Evolutionary conservation across 768 basidiomycete genomes (phyloP), one percentile per base, ranked within the genome.

Genomic region (Rossbeevera mucosa): DNA sequence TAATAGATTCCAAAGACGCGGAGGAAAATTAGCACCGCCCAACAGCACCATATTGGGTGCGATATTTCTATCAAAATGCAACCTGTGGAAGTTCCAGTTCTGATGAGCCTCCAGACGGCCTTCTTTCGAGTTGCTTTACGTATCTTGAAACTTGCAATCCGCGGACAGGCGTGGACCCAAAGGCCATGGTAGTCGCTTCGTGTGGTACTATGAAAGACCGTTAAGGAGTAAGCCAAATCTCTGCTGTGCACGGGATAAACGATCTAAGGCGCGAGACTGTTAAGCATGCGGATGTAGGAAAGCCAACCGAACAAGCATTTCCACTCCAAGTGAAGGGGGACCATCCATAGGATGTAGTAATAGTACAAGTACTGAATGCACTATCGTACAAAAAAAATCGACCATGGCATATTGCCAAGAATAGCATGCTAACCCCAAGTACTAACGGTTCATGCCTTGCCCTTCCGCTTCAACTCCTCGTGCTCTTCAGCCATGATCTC

Each of bases 401-500:
- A n/a, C n/a, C n/a, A n/a, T n/a, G n/a, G n/a, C n/a, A n/a, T n/a
- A n/a, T n/a, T 38, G 5, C 36, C 36, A 38, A 18, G 36, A 18
- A 38, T 2, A 12, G 8, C 33, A 11, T 18, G 18, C 36, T 38
- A 18, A 38, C 18, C 18, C n/a, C n/a, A n/a, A n/a, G n/a, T n/a
- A n/a, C n/a, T n/a, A n/a, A n/a, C n/a, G n/a, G 9, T 41, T 67
- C 38, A 69, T 11, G 53, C 65, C 47, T 60, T 71, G 22, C 72
- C 75, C 64, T 81, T 82, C 56, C 72, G 68, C 59, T 53, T 71
- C 52, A 83, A 54, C 31, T 62, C 47, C 57, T 79, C 76, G 48
- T 75, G 73, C 18, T 85, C 83, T 51, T 81, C 80, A 3, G 60
- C 60, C 68, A 78, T 72, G 18, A 84, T 66, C 56, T 82, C 69